A percentile compares a stretch with the other conserved stretches of the same genome.
phyloP scores from a whole-genome alignment of 179 eudicot species.

The Sideroxylon spinosum region DNA sequence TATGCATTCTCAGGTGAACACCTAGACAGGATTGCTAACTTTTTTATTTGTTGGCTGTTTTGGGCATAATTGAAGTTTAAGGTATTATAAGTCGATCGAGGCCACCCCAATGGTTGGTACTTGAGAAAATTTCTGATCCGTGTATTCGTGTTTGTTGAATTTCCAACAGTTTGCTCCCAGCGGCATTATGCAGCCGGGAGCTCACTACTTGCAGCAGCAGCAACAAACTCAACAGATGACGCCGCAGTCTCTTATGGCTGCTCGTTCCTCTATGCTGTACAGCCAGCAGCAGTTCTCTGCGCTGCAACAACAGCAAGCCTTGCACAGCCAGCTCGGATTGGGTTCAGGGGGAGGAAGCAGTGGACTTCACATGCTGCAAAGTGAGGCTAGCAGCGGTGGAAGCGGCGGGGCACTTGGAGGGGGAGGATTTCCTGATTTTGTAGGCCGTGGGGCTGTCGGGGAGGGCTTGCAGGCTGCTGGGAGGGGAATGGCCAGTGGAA shows the following conservation, averaged over 20 bases:
- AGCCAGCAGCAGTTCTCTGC: conserved; percentile 36
- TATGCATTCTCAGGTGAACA: conserved; percentile 71
- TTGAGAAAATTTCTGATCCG: neutral
- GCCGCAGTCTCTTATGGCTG: conserved; percentile 47
- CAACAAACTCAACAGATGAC: conserved; percentile 48
- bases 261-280: conserved; percentile 47
- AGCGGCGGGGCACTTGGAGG: conserved; percentile 22
- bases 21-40: neutral
- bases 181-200: conserved; percentile 35
- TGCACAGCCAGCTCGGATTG: conserved; percentile 49
- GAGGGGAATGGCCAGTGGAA: conserved; percentile 19
- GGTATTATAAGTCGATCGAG: neutral
- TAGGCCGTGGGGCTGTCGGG: neutral
- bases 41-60: neutral
- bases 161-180: conserved; percentile 24
- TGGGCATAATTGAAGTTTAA: neutral
- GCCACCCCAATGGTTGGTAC: neutral
- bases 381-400: conserved; percentile 27
- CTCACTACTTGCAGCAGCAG: conserved; percentile 41
- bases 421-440: conserved; percentile 30
- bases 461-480: conserved; percentile 5
- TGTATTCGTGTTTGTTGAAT: neutral
- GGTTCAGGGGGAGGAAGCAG: conserved; percentile 41
- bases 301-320: conserved; percentile 42
- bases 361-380: conserved; percentile 42